Percentiles rank a stretch among this genome's conserved stretches.
phyloP scores from a whole-genome alignment of 225 moss, liverwort and hornwort genomes.

The Antitrichia curtipendula region DNA sequence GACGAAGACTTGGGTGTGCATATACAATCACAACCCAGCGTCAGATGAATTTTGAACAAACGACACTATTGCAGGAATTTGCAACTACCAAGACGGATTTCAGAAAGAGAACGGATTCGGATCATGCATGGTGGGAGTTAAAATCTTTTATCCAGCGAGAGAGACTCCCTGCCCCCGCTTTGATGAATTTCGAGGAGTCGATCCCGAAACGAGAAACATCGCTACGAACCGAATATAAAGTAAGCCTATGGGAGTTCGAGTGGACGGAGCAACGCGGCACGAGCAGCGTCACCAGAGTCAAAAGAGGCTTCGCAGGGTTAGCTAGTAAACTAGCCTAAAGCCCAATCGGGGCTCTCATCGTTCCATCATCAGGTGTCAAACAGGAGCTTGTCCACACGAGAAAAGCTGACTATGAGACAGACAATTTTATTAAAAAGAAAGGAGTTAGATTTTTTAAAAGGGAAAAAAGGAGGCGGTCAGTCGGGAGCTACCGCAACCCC shows the following conservation, averaged over 20 bases:
- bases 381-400: background rate
- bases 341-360: background rate
- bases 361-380: slow-evolving; percentile 3
- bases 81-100: background rate
- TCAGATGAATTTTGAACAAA: background rate
- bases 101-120: background rate
- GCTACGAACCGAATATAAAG: background rate
- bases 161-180: background rate
- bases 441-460: background rate
- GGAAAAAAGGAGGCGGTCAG: background rate
- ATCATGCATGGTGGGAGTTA: background rate
- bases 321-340: background rate
- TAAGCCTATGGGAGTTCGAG: background rate
- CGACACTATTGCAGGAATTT: background rate
- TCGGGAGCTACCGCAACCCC: background rate
- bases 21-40: background rate
- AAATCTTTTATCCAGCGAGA: background rate
- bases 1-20: background rate
- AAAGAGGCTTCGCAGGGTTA: background rate
- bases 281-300: slow-evolving; percentile 10
- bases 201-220: background rate
- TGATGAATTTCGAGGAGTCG: background rate
- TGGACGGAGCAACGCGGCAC: background rate
- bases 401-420: background rate
- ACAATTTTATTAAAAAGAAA: background rate